Evolutionary conservation across 2,329 filamentous ascomycete genomes (phyloP), one percentile per base, ranked within the genome.

Genomic region (Beauveria medogensis): DNA sequence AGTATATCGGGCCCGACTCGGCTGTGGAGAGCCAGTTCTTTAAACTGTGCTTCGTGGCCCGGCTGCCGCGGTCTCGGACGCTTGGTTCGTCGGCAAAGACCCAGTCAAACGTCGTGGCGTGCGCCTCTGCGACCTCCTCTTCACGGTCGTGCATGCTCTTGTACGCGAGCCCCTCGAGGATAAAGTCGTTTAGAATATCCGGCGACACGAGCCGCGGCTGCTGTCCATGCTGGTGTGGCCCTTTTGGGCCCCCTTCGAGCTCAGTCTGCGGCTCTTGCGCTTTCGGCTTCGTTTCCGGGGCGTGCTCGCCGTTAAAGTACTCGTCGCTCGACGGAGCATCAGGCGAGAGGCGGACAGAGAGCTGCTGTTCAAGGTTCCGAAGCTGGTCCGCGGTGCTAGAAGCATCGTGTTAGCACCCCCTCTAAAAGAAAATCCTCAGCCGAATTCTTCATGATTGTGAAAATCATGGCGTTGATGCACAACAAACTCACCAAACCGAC

Each of bases 31-130:
- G 63, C 72, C 73, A 75, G 0, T 63, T 55, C 2, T 61, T 64
- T 48, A 74, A 69, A 1, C 60, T 59, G 20, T 63, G 61, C 8
- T 64, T 64, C 26, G 62, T 62, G 28, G 30, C 18, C 20, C 37
- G 22, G 10, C 34, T 16, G 3, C 26, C 5, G 18, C 53, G 54
- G n/a, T 37, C 22, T 6, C 53, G 51, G 26, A 12, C 43, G 54
- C 41, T 26, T 37, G 2, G 51, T 22, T 43, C 59, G 3, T 63
- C 54, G 3, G 67, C 62, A 44, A 75, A 75, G 1, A 75, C 69
- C 74, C 74, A 76, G 40, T 74, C 67, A 34, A 76, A 71, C 0
- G 74, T 76, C 6, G 67, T 65, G 2, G 52, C 54, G n/a, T 72
- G 67, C 2, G 70, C 70, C 41, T 68, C 65, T 1, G 67, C 67